Conservation (phyloP, 495 filamentous ascomycete species). For the Penicillium canescens region DNA sequence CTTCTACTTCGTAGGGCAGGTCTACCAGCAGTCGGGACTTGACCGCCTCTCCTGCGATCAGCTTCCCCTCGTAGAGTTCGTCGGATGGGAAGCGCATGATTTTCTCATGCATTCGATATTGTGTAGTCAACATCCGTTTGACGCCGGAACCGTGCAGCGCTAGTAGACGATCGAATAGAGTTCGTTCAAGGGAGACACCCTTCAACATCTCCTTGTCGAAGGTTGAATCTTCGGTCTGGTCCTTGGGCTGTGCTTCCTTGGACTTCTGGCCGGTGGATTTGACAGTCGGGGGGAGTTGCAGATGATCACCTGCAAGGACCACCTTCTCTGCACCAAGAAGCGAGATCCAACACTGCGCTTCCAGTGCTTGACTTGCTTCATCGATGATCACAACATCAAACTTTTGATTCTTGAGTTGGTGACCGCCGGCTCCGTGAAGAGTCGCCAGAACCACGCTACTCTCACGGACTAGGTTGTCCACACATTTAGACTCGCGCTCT, state of each 20-base stretch:
- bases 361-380: slow-evolving; percentile 92
- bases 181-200: slow-evolving; percentile 69
- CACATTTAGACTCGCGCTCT: slow-evolving; percentile 78
- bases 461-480: slow-evolving; percentile 67
- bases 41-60: slow-evolving; percentile 78
- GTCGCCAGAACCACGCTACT: slow-evolving; percentile 91
- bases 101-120: slow-evolving; percentile 95
- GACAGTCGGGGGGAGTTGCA: slow-evolving; percentile 93
- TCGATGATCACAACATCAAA: slow-evolving; percentile 97
- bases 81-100: slow-evolving; percentile 95
- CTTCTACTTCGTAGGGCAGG: slow-evolving; percentile 74
- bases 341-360: slow-evolving; percentile 98
- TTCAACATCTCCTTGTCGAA: slow-evolving; percentile 29
- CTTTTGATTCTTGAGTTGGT: slow-evolving; percentile 72
- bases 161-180: slow-evolving; percentile 88
- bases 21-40: slow-evolving; percentile 71
- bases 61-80: slow-evolving; percentile 78
- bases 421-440: slow-evolving; percentile 87
- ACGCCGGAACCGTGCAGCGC: slow-evolving; percentile 76
- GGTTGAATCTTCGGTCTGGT: slow-evolving; percentile 23
- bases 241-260: slow-evolving; percentile 19
- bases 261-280: slow-evolving; percentile 57
- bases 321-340: slow-evolving; percentile 78
- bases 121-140: slow-evolving; percentile 94
- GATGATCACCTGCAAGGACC: slow-evolving; percentile 89